Evolutionary conservation across 495 filamentous ascomycete genomes (phyloP), one percentile per base, ranked within the genome.

Genomic region (Xylaria nigripes): DNA sequence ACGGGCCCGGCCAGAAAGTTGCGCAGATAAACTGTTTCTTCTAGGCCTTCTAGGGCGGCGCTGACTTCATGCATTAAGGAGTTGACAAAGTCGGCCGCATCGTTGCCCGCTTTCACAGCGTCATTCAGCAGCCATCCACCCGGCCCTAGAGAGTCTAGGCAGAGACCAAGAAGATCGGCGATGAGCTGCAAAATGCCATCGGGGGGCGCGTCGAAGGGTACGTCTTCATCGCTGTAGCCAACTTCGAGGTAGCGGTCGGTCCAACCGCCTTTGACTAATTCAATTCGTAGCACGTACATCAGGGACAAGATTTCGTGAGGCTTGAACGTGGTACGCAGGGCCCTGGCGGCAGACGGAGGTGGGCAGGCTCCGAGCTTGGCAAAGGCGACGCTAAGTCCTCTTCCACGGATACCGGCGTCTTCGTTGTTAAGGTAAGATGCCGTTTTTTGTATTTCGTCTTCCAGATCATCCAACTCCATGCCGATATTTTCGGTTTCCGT

Each of bases 121-220:
- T 78, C 75, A 32, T 81, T 82, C 6, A 82, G 72, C 48, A 95
- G 80, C 87, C 87, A 96, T 25, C 89, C 88, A 12, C 79, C 84
- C 16, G 86, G 76, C 9, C 90, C 89, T n/a, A 95, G 79, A 9
- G 88, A 83, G 70, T 96, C 90, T 9, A 95, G 75, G 38, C 87
- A 83, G 57, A 84, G 82, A 61, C 80, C 86, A 30, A 95, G 76
- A 7, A 94, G 70, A 49, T 83, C 78, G 27, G 79, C 76, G 51
- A 89, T 81, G 38, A 79, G 72, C 47, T 70, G 68, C 46, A 80
- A 78, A 63, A 79, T 80, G 10, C 71, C 78, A 34, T 80, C 74
- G 19, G 74, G 74, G 58, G 80, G 68, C 47, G 77, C 63, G 64
- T 82, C 79, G 1, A 74, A 71, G 4, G 78, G 76, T 23, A 75